Evolutionary conservation across 163 green algal species (phyloP).

Genomic region (Volvox carteri): DNA sequence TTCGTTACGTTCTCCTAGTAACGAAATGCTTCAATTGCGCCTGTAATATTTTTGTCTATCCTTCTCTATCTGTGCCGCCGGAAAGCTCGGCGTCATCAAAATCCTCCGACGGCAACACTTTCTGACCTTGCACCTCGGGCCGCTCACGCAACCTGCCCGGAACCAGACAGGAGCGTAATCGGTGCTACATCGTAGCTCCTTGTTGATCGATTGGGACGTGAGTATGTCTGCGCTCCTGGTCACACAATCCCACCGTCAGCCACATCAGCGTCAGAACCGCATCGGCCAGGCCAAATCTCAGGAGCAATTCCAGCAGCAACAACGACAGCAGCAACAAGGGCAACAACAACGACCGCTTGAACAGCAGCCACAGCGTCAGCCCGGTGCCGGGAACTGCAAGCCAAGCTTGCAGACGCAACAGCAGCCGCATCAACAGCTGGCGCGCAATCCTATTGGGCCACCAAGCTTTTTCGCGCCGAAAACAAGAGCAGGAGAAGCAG

Average conservation of each 20-base stretch:
- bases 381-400: neutral
- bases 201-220: neutral
- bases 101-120: neutral
- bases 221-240: slow-evolving; percentile 18
- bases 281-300: neutral
- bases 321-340: neutral
- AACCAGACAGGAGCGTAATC: neutral
- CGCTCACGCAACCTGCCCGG: neutral
- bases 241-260: neutral
- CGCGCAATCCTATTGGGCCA: no score
- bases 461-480: no score
- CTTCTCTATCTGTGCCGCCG: neutral
- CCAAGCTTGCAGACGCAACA: neutral
- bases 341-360: neutral
- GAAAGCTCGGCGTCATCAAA: neutral
- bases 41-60: neutral
- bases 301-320: slow-evolving; percentile 27
- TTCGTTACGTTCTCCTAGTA: no score
- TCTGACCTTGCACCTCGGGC: slow-evolving; percentile 4
- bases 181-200: neutral
- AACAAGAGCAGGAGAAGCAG: no score
- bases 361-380: neutral
- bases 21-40: neutral
- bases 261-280: neutral
- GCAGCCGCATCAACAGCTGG: no score